Evolutionary conservation across 345 rosid genomes (phyloP), one percentile per base, ranked within the genome.

Genomic region (Viola odorata): DNA sequence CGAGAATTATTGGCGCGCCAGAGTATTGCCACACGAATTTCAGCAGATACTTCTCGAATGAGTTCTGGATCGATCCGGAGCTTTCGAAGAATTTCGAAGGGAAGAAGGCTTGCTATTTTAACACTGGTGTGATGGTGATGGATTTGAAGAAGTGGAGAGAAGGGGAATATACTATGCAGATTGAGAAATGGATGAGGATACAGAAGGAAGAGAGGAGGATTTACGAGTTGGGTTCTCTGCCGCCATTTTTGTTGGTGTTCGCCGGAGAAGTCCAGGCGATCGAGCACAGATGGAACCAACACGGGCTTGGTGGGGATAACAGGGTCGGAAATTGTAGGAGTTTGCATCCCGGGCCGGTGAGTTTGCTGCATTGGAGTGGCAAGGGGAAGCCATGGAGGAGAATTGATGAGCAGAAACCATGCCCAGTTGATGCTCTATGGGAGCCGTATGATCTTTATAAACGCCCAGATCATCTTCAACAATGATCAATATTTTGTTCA

Each of bases 311-410:
- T 15, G 90, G 88, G 0, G 94, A 84, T 49, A 87, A 87, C 38
- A 69, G 79, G 13, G 81, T 79, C 72, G 88, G 88, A 1, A 81
- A 49, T 65, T 84, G 90, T 7, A 73, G 90, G 72, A 75, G 69
- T 3, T 65, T 87, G 63, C 90, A 87, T 53, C 90, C 95, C 2
- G 95, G 88, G 51, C 88, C 90, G 0, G 72, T 82, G n/a, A 81
- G 86, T 48, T 81, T 81, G 32, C 82, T 84, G 10, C 90, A 82
- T 69, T 84, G 90, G 90, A 84, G 88, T 23, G 95, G 86, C 0
- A 87, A 81, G 64, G 88, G 90, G 6, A 82, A 87, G 74, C 88
- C 90, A 38, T 79, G 90, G 88, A 32, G 78, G 55, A 81, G 95
- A 66, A 45, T 80, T 51, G 88, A 82, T 57, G 78, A 85, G 3